Conservation (phyloP, 768 basidiomycete species). For the Mrakia gelida region DNA sequence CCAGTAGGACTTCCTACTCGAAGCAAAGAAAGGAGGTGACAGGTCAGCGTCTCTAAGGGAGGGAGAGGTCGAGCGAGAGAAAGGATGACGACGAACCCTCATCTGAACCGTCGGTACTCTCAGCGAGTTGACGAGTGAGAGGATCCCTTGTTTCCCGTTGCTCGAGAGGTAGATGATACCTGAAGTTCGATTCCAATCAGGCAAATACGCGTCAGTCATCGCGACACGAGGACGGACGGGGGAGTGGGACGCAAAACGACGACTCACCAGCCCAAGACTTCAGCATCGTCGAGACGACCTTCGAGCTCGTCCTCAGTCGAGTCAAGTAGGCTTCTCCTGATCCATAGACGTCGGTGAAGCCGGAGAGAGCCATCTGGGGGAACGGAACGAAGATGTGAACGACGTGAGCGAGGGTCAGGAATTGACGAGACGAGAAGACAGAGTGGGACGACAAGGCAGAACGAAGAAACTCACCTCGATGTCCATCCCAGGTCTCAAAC, state of each 20-base stretch:
- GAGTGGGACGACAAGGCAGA: background rate
- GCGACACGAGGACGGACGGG: too few species aligned
- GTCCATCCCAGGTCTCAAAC: conserved; percentile 75
- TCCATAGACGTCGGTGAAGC: conserved; percentile 88
- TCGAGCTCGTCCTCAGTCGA: conserved; percentile 69
- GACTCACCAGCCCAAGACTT: conserved; percentile 85
- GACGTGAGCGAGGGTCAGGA: too few species aligned
- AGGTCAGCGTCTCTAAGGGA: background rate
- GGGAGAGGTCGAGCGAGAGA: background rate
- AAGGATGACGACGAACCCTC: conserved; percentile 54
- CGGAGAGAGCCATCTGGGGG: conserved; percentile 73
- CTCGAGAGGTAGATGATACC: conserved; percentile 92
- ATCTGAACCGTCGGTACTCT: conserved; percentile 82
- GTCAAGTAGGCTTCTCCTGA: conserved; percentile 74
- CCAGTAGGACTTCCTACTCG: conserved; percentile 79
- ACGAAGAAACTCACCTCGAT: conserved; percentile 62
- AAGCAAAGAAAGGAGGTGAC: background rate
- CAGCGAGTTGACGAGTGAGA: conserved; percentile 75
- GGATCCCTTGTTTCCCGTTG: conserved; percentile 78
- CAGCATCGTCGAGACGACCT: conserved; percentile 74
- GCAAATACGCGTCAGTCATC: too few species aligned
- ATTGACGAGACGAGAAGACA: too few species aligned
- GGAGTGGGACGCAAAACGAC: conserved; percentile 15
- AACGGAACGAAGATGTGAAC: background rate
- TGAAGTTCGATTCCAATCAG: conserved; percentile 27